phyloP scores from a whole-genome alignment of 2,329 filamentous ascomycete genomes.

The Capronia epimyces region DNA sequence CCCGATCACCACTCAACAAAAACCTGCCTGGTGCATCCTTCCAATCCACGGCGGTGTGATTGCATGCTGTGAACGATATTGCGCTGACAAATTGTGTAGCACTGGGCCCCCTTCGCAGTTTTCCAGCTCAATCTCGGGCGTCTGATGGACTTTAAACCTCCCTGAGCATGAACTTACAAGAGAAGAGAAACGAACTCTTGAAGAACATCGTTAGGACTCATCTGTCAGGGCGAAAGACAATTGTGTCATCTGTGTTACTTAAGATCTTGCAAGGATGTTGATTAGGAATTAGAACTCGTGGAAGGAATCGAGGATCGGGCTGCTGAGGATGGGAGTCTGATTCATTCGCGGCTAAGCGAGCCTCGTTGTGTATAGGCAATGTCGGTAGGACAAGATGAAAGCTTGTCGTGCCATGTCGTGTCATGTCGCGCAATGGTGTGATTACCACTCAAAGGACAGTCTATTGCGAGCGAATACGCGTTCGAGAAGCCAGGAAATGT shows the following conservation, averaged over 20 bases:
- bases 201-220: not conserved
- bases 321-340: slow-evolving; percentile 1
- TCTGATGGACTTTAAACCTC: no score
- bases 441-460: not conserved
- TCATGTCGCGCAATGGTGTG: no score
- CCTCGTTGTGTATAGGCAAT: slow-evolving; percentile 2
- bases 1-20: no score
- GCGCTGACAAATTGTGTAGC: no score
- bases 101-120: no score
- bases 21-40: no score
- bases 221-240: not conserved
- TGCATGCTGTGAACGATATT: no score
- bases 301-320: not conserved
- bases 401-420: not conserved
- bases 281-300: not conserved
- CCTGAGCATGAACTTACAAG: no score
- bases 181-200: no score
- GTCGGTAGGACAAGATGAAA: not conserved
- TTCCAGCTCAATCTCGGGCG: no score
- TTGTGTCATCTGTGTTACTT: not conserved
- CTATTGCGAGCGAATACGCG: not conserved
- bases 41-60: no score
- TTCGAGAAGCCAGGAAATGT: not conserved
- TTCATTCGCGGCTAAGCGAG: slow-evolving; percentile 9
- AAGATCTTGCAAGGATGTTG: not conserved